Percentiles rank a stretch among this genome's conserved stretches.
Conservation (phyloP, 2,329 filamentous ascomycete genomes). For the Pestalotiopsis sp. region DNA sequence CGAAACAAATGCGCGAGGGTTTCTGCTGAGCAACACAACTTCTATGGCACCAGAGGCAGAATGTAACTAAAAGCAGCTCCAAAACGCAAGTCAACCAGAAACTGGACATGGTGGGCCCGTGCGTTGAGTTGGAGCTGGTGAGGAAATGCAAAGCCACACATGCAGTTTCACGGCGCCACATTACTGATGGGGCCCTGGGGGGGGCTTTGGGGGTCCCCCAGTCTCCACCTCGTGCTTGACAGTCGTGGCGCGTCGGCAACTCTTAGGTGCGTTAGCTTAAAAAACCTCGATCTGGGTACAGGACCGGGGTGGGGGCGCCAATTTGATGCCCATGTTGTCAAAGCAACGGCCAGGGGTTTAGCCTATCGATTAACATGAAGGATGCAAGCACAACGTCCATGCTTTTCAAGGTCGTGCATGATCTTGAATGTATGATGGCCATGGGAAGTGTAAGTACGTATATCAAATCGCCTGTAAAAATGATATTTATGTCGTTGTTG, state of each 20-base stretch:
- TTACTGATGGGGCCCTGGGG: not conserved
- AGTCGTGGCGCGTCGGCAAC: not conserved
- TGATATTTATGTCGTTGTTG: no score
- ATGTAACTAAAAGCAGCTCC: not conserved
- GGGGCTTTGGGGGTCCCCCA: not conserved
- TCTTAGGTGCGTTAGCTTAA: not conserved
- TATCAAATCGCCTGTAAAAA: no score
- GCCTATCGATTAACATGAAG: not conserved
- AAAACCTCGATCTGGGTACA: not conserved
- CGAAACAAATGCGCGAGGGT: not conserved
- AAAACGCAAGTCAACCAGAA: not conserved
- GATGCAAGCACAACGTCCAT: not conserved
- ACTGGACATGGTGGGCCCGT: no score
- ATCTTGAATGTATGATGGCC: no score
- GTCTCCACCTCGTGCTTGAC: not conserved
- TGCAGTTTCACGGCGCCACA: not conserved
- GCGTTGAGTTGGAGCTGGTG: no score
- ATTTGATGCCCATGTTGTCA: conserved; percentile 4
- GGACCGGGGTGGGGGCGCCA: not conserved
- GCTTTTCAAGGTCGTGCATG: not conserved
- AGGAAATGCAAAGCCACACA: not conserved
- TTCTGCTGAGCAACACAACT: not conserved
- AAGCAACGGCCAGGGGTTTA: conserved; percentile 6
- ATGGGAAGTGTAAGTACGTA: no score
- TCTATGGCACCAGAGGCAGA: not conserved